These are phyloP conservation scores for Mycena rosella DNA, from an alignment of 768 basidiomycete genomes.

Conservation along the genomic window DNA sequence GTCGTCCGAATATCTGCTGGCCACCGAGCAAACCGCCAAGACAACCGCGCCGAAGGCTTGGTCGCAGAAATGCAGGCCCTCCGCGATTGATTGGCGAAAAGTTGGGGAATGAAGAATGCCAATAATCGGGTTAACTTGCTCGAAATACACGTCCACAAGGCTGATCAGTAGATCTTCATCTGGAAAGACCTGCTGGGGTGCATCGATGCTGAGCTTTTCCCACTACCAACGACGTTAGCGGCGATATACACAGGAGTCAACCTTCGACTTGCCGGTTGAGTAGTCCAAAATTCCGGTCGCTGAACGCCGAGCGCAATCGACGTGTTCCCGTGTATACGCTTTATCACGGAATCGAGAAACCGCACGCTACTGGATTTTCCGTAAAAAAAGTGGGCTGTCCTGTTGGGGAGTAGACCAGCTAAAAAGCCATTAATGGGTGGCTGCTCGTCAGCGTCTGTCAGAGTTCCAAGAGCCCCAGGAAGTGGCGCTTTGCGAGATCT, in stretches of 20 bases:
- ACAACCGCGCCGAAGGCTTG: slow-evolving; percentile 67
- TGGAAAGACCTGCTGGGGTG: slow-evolving; percentile 54
- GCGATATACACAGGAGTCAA: neutral
- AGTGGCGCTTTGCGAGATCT: neutral
- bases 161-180: slow-evolving; percentile 59
- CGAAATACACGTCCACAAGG: slow-evolving; percentile 73
- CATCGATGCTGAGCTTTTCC: slow-evolving; percentile 46
- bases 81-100: slow-evolving; percentile 62
- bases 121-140: slow-evolving; percentile 58
- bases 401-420: neutral
- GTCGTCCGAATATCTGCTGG: slow-evolving; percentile 52
- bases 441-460: neutral
- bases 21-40: slow-evolving; percentile 75
- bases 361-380: slow-evolving; percentile 22
- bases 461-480: neutral
- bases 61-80: slow-evolving; percentile 47
- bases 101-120: slow-evolving; percentile 78
- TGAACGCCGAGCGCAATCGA: slow-evolving; percentile 4
- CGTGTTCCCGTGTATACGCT: slow-evolving; percentile 4
- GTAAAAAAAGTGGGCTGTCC: neutral
- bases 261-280: slow-evolving; percentile 13
- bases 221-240: slow-evolving; percentile 44
- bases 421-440: slow-evolving; percentile 22
- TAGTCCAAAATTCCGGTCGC: slow-evolving; percentile 38
- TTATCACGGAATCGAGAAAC: slow-evolving; percentile 11